Evolutionary conservation across 768 basidiomycete genomes (phyloP), one percentile per base, ranked within the genome.

Genomic region (Leccinum subgranulosum): DNA sequence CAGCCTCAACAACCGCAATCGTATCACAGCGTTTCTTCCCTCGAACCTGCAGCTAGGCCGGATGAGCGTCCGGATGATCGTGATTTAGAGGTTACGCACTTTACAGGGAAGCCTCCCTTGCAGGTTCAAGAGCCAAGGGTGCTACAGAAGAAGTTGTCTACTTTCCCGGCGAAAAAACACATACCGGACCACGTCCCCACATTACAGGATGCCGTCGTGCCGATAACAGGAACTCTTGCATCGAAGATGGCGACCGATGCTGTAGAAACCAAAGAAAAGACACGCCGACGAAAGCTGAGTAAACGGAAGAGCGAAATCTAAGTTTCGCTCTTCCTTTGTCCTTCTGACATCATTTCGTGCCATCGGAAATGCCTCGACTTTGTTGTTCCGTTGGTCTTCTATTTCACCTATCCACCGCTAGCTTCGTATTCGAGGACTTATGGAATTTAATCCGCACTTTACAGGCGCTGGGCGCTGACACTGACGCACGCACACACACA

Each of bases 1-100:
- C 83, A 84, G 65, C 71, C 71, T 57, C 66, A 67, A 27, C 57
- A 59, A 25, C 61, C 57, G 14, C 51, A 58, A 39, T 54, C 60
- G 25, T 63, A 67, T 49, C 46, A 56, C 27, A 55, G 43, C n/a
- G 64, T 66, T 41, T 55, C 61, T 31, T 47, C 34, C 21, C 12
- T 46, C 3, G 31, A 58, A 8, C 27, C 53, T 19, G 39, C 36
- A 34, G 11, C 29, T 33, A 51, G 57, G 62, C 52, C 31, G 23
- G 54, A 60, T n/a, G 57, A 34, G 19, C 41, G 54, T 49, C 52
- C 34, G 19, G 54, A 55, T 33, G 51, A 56, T 52, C 31, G n/a
- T 21, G 12, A 46, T 25, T 28, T 50, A 21, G 36, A 60, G 15
- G 36, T 28, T 11, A 51, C 50, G 15, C 49, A 48, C 19, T 55